phyloP scores from a whole-genome alignment of 345 rosid genomes.

The Eucalyptus dawsonii region DNA sequence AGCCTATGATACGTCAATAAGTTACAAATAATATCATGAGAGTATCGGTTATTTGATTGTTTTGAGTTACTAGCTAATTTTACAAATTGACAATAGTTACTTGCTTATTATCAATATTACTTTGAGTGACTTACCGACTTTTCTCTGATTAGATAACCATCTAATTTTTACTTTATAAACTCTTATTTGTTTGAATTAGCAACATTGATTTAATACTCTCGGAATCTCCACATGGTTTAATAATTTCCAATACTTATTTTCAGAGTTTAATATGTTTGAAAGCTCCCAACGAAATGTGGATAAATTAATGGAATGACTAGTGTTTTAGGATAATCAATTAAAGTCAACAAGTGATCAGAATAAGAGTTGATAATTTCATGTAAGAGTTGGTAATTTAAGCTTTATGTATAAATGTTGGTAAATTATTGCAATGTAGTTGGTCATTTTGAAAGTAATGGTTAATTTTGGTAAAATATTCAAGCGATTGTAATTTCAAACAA shows the following conservation, averaged over 20 bases:
- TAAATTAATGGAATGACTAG: not conserved
- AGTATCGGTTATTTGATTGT: not conserved
- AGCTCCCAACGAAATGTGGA: not conserved
- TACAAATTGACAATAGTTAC: not conserved
- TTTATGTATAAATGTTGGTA: no score
- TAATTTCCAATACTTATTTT: not conserved
- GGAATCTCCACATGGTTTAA: not conserved
- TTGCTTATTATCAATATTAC: not conserved
- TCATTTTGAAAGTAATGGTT: not conserved
- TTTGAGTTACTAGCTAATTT: not conserved
- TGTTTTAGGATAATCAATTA: no score
- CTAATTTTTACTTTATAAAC: not conserved
- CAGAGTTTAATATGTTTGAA: not conserved
- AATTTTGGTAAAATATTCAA: not conserved
- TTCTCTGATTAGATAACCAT: not conserved
- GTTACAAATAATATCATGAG: not conserved
- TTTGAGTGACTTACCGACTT: not conserved
- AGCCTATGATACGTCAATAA: not conserved
- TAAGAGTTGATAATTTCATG: not conserved
- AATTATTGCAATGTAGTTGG: not conserved
- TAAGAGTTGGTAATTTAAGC: not conserved
- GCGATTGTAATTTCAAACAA: not conserved
- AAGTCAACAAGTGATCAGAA: not conserved
- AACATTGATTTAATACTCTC: not conserved
- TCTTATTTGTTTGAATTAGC: not conserved